A percentile compares a stretch with the other conserved stretches of the same genome.
phyloP scores from a whole-genome alignment of 2,329 filamentous ascomycete genomes.

The Beauveria pseudobassiana region DNA sequence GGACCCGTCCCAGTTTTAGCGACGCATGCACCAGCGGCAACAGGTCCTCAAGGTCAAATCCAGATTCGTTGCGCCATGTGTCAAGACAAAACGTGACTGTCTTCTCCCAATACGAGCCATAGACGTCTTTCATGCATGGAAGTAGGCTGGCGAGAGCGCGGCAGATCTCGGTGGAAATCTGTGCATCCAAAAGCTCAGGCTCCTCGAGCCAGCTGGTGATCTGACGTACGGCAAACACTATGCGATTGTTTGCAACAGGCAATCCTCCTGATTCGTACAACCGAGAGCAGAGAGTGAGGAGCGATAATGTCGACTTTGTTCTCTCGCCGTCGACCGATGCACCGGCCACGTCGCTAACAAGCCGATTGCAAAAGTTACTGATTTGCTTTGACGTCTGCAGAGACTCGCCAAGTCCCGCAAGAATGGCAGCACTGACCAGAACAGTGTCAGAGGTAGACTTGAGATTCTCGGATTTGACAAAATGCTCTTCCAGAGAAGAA shows the following conservation, averaged over 20 bases:
- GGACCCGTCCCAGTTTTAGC: conserved; percentile 57
- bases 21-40: conserved; percentile 64
- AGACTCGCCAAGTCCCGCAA: conserved; percentile 45
- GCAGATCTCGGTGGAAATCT: conserved; percentile 44
- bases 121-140: conserved; percentile 70
- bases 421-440: conserved; percentile 41
- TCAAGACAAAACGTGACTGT: conserved; percentile 50
- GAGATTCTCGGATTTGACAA: conserved; percentile 37
- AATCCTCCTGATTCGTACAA: conserved; percentile 46
- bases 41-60: conserved; percentile 36
- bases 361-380: conserved; percentile 49
- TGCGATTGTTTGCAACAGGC: conserved; percentile 56
- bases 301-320: conserved; percentile 40
- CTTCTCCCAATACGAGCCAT: conserved; percentile 79
- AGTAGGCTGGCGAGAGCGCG: conserved; percentile 55
- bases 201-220: conserved; percentile 64
- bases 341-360: conserved; percentile 53
- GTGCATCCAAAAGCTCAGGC: conserved; percentile 33
- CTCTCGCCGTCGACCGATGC: conserved; percentile 35
- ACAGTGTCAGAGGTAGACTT: conserved; percentile 39
- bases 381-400: conserved; percentile 40
- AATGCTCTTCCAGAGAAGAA: conserved; percentile 37
- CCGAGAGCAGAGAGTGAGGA: conserved; percentile 45
- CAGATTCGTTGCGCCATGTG: conserved; percentile 45
- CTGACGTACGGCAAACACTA: conserved; percentile 78